phyloP scores from a whole-genome alignment of 2,329 filamentous ascomycete genomes.

The Penicillium hordei region DNA sequence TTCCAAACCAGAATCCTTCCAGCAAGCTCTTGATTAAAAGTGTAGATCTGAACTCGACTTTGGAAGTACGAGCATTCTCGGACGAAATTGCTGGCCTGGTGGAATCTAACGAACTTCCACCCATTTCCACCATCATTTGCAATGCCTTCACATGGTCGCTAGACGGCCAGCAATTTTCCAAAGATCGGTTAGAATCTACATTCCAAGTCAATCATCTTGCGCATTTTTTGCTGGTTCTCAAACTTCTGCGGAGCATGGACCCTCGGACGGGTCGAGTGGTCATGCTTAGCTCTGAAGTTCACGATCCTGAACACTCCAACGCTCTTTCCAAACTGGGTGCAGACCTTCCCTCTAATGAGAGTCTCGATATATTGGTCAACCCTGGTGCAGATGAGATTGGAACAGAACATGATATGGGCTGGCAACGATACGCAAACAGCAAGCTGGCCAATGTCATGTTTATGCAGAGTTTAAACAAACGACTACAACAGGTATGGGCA shows the following conservation, averaged over 20 bases:
- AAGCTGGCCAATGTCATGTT: constrained; percentile 16
- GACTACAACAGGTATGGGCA: constrained; percentile 5
- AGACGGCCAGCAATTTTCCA: constrained; percentile 1
- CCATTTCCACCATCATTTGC: constrained; percentile 10
- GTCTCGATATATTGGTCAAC: constrained; percentile 6
- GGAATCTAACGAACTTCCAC: constrained; percentile 1
- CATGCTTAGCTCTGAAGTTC: constrained; percentile 10
- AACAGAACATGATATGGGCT: constrained; percentile 13
- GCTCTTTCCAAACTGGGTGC: constrained; percentile 5
- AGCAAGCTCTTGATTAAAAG: constrained; percentile 2
- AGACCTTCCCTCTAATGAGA: not conserved
- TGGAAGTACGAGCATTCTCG: constrained; percentile 5
- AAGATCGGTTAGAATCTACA: constrained; percentile 5
- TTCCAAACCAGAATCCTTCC: not conserved
- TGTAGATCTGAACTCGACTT: not conserved
- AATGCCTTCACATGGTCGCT: constrained; percentile 15
- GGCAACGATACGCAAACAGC: constrained; percentile 11
- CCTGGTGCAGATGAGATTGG: constrained; percentile 1
- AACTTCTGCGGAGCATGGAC: constrained; percentile 9
- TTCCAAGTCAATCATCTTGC: constrained; percentile 16
- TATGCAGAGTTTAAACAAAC: constrained; percentile 10
- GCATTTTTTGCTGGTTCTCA: constrained; percentile 9
- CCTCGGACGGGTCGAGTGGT: constrained; percentile 9
- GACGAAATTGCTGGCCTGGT: not conserved
- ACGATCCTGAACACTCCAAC: constrained; percentile 8